A percentile compares a stretch with the other conserved stretches of the same genome.
Conservation (phyloP, 441 rosid species). For the Jatropha multifida region DNA sequence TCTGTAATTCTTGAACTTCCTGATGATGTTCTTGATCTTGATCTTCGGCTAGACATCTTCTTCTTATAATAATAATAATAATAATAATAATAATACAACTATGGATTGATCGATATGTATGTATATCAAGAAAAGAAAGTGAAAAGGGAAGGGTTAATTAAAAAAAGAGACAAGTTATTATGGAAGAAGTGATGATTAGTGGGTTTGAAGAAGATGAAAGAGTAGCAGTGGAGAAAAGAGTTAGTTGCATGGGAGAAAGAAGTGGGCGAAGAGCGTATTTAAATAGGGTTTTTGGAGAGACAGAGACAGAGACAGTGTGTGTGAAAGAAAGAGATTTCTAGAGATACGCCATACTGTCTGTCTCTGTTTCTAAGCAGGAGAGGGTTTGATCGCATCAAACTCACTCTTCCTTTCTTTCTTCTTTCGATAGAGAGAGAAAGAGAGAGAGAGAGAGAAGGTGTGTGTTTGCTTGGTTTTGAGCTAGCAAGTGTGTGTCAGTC, state of each 20-base stretch:
- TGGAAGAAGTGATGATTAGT: slow-evolving; percentile 16
- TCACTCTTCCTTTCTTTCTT: background rate
- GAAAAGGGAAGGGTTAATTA: background rate
- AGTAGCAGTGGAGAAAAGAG: slow-evolving; percentile 1
- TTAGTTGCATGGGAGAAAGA: slow-evolving; percentile 50
- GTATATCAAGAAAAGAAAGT: background rate
- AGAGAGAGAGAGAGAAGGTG: background rate
- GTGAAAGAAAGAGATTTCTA: slow-evolving; percentile 26
- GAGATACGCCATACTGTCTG: slow-evolving; percentile 42
- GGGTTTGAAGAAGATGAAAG: background rate
- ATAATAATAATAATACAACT: background rate
- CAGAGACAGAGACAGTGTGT: slow-evolving; percentile 3
- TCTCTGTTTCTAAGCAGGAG: slow-evolving; percentile 23
- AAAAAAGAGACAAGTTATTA: slow-evolving; percentile 21
- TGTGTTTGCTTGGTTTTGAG: slow-evolving; percentile 15
- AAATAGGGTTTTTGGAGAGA: slow-evolving; percentile 37
- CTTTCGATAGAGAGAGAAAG: background rate
- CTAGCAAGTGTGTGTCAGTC: slow-evolving; percentile 36
- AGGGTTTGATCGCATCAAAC: slow-evolving; percentile 11
- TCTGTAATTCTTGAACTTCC: slow-evolving; percentile 70
- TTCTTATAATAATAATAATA: too few species aligned
- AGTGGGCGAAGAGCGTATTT: slow-evolving; percentile 32
- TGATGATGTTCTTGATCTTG: slow-evolving; percentile 66
- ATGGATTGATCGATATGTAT: background rate
- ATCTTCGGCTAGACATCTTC: slow-evolving; percentile 75